These are phyloP conservation scores for Malassezia japonica DNA, from an alignment of 1,284 basidiomycete species.

Conservation along the genomic window DNA sequence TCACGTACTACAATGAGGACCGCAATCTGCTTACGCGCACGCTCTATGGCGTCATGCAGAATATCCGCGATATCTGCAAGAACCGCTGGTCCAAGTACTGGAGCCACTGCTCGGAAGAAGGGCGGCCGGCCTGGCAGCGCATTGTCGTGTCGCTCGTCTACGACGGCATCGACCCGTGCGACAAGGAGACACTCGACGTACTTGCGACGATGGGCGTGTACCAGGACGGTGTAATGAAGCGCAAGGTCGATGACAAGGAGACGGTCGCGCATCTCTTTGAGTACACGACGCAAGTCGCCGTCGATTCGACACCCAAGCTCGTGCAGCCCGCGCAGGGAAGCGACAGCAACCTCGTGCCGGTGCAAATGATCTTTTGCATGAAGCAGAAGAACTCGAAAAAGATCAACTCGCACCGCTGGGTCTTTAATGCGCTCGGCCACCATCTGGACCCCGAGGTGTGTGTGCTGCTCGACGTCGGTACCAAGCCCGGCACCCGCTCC, in stretches of 20 bases:
- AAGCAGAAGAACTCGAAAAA: constrained; percentile 88
- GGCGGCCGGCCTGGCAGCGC: constrained; percentile 66
- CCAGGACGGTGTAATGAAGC: constrained; percentile 80
- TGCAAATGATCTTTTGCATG: constrained; percentile 86
- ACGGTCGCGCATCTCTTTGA: constrained; percentile 78
- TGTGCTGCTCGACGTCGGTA: constrained; percentile 45
- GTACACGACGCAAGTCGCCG: constrained; percentile 55
- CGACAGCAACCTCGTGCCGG: constrained; percentile 71
- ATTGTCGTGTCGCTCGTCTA: constrained; percentile 77
- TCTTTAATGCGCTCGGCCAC: constrained; percentile 88
- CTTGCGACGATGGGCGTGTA: constrained; percentile 51
- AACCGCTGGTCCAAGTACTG: constrained; percentile 86
- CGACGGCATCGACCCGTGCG: constrained; percentile 89
- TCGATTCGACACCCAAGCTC: constrained; percentile 76
- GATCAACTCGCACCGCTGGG: constrained; percentile 63
- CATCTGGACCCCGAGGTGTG: constrained; percentile 52
- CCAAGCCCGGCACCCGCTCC: constrained; percentile 43
- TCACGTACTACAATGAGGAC: constrained; percentile 72
- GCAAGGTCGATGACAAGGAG: constrained; percentile 74
- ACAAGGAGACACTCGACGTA: constrained; percentile 57
- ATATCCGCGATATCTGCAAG: constrained; percentile 96
- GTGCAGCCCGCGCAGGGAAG: constrained; percentile 72
- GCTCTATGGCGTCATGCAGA: constrained; percentile 88
- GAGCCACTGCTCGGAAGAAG: constrained; percentile 61
- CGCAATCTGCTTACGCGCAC: constrained; percentile 67